Evolutionary conservation across 805 yeast species (phyloP).

Genomic region (Lachancea kluyveri): DNA sequence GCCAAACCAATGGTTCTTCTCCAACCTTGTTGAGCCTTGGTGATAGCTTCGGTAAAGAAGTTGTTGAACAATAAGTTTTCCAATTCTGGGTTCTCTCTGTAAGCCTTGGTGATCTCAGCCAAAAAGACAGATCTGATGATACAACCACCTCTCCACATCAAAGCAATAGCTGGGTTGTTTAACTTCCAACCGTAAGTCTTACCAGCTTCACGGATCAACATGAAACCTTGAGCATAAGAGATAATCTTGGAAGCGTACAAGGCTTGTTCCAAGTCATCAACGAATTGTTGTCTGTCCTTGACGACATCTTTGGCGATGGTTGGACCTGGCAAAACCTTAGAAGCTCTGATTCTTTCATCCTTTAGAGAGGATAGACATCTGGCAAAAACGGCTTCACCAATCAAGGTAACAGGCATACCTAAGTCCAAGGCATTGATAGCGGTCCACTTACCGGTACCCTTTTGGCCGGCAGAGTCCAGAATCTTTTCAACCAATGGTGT

Average conservation of each 20-base stretch:
- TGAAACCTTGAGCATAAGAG: conserved; percentile 99
- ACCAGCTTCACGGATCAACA: conserved; percentile 98
- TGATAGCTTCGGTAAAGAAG: conserved; percentile 86
- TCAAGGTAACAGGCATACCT: conserved; percentile 97
- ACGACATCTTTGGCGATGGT: conserved; percentile 51
- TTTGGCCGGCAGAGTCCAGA: conserved; percentile 95
- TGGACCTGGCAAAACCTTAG: conserved; percentile 78
- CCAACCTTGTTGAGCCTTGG: conserved; percentile 95
- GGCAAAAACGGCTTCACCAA: conserved; percentile 97
- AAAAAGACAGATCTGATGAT: conserved; percentile 97
- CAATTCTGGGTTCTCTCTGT: conserved; percentile 85
- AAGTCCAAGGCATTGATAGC: conserved; percentile 96
- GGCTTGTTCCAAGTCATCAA: conserved; percentile 96
- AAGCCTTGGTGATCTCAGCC: conserved; percentile 95
- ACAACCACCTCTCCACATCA: conserved; percentile 99
- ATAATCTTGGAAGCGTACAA: conserved; percentile 96
- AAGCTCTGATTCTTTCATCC: conserved; percentile 83
- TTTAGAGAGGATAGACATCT: conserved; percentile 93
- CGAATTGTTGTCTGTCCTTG: conserved; percentile 74
- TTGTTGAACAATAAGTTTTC: conserved; percentile 94
- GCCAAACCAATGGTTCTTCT: conserved; percentile 79
- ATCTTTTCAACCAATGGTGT: conserved; percentile 94
- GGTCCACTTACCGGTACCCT: conserved; percentile 99
- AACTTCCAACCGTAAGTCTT: conserved; percentile 94
- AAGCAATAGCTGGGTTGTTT: conserved; percentile 96